Evolutionary conservation across 768 basidiomycete species (phyloP).

Genomic region (Tulasnella sp.): DNA sequence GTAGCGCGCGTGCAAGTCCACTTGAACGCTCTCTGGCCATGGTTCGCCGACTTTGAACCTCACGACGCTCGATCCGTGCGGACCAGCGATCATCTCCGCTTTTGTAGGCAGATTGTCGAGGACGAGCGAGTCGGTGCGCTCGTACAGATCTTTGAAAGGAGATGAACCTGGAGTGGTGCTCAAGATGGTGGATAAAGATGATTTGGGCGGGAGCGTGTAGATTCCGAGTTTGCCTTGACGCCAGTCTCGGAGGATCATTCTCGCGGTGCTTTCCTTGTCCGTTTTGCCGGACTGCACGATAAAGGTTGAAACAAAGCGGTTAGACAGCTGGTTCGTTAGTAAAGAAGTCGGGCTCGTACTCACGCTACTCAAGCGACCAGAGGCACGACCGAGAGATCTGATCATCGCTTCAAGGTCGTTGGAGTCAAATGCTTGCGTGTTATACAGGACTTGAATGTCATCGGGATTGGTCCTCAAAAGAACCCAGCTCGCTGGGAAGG

Average conservation of each 20-base stretch:
- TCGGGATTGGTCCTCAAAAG: conserved; percentile 68
- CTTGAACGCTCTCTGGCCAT: conserved; percentile 47
- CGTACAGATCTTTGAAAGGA: conserved; percentile 46
- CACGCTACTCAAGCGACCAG: conserved; percentile 79
- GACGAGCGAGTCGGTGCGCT: conserved; percentile 53
- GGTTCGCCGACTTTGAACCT: conserved; percentile 49
- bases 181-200: conserved; percentile 32
- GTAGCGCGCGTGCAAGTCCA: conserved; percentile 47
- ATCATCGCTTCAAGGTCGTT: conserved; percentile 76
- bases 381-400: conserved; percentile 71
- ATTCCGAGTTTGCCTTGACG: conserved; percentile 69
- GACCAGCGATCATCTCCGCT: conserved; percentile 67
- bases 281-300: conserved; percentile 63
- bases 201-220: conserved; percentile 60
- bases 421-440: conserved; percentile 72
- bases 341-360: not conserved
- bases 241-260: conserved; percentile 86
- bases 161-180: conserved; percentile 36
- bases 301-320: conserved; percentile 32
- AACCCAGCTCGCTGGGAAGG: conserved; percentile 62
- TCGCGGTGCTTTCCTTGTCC: conserved; percentile 74
- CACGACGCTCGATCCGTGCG: conserved; percentile 56
- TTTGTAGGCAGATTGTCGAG: conserved; percentile 55
- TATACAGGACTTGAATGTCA: conserved; percentile 90
- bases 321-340: too few species aligned